These are phyloP conservation scores for Capsicum rhomboideum DNA, from an alignment of 257 asterid species.

Conservation along the genomic window DNA sequence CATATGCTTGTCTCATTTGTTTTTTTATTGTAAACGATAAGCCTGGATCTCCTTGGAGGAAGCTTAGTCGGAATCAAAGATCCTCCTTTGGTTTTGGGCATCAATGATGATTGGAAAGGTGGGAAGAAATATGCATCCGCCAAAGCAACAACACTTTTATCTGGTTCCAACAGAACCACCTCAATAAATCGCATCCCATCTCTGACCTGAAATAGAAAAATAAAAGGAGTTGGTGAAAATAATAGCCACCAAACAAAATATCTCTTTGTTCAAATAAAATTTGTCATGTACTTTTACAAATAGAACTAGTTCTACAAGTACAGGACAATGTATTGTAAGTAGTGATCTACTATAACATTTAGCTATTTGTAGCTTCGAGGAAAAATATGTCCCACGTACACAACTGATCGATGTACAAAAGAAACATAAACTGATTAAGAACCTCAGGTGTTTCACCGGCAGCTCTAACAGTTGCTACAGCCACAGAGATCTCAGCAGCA, in stretches of 20 bases:
- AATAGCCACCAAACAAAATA: too few species aligned
- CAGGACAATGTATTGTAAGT: not conserved
- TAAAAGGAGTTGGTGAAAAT: too few species aligned
- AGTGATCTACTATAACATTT: not conserved
- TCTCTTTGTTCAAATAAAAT: too few species aligned
- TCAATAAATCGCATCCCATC: conserved; percentile 92
- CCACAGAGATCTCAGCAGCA: conserved; percentile 83
- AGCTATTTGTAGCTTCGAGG: too few species aligned
- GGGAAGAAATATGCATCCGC: conserved; percentile 99
- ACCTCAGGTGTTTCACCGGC: conserved; percentile 99
- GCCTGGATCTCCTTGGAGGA: conserved; percentile 88
- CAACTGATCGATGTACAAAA: not conserved
- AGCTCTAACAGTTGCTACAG: conserved; percentile 90
- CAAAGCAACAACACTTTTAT: conserved; percentile 72
- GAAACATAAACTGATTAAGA: not conserved
- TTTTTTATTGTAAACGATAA: conserved; percentile 75
- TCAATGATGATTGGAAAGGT: conserved; percentile 88
- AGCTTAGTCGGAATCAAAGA: conserved; percentile 72
- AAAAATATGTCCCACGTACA: not conserved
- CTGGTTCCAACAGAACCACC: conserved; percentile 90
- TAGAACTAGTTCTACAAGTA: too few species aligned
- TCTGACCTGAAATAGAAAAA: conserved; percentile 52
- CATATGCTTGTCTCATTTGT: conserved; percentile 91
- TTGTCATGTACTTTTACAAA: not conserved
- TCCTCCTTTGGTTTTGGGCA: conserved; percentile 79